Evolutionary conservation across 805 yeast species (phyloP).

Genomic region (Nakazawaea wyomingensis): DNA sequence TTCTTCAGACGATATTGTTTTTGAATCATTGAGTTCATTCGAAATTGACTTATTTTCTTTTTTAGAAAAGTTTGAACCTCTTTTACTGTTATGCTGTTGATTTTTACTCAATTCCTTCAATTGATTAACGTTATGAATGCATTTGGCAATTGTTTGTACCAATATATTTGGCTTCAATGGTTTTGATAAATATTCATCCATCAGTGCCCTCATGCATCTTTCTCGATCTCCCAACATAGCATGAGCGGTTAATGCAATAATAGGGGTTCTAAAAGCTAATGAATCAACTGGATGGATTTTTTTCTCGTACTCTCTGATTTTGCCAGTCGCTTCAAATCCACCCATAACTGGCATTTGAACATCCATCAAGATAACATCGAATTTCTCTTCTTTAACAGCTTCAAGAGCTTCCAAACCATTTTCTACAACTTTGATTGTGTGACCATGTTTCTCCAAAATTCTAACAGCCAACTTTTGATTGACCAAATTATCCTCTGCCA

Average conservation of each 20-base stretch:
- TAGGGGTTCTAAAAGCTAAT: constrained; percentile 72
- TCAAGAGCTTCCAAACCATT: constrained; percentile 81
- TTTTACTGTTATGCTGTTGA: constrained; percentile 30
- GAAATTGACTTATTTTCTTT: constrained; percentile 33
- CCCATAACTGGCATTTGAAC: constrained; percentile 97
- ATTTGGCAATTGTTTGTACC: constrained; percentile 80
- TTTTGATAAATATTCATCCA: constrained; percentile 88
- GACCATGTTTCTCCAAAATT: constrained; percentile 82
- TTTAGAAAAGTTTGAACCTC: constrained; percentile 41
- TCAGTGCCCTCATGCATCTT: constrained; percentile 78
- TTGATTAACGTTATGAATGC: constrained; percentile 66
- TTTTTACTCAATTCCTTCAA: constrained; percentile 47
- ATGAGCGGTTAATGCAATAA: constrained; percentile 86
- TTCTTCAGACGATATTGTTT: not conserved
- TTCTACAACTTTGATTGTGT: constrained; percentile 77
- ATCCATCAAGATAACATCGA: constrained; percentile 86
- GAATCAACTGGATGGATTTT: constrained; percentile 68
- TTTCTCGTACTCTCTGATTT: constrained; percentile 84
- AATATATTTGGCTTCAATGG: constrained; percentile 80
- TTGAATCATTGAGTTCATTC: constrained; percentile 20
- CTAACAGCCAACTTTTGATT: constrained; percentile 85
- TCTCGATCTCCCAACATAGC: constrained; percentile 94
- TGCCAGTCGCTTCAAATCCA: constrained; percentile 86
- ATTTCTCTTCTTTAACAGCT: constrained; percentile 60
- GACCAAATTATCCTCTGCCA: constrained; percentile 85